Evolutionary conservation across 768 basidiomycete genomes (phyloP).

Genomic region (Lentinula lateritia): DNA sequence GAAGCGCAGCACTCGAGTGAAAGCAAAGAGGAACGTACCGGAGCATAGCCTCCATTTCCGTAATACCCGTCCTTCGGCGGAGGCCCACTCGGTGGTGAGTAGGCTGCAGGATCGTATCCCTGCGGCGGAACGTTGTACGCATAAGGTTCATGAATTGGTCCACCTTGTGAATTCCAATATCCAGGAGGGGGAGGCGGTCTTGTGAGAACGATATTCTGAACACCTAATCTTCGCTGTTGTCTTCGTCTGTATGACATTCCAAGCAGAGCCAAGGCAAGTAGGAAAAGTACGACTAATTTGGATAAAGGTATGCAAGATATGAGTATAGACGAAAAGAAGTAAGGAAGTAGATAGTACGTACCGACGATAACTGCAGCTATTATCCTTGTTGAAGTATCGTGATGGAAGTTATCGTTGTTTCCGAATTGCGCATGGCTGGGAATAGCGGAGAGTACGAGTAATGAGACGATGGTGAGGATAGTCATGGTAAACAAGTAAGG

Average conservation of each 20-base stretch:
- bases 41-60: neutral
- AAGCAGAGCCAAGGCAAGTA: neutral
- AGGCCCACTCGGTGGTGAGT: neutral
- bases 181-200: neutral
- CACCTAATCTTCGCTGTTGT: neutral
- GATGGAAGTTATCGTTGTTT: neutral
- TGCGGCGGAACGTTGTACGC: neutral
- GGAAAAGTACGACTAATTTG: neutral
- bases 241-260: neutral
- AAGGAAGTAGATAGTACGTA: neutral
- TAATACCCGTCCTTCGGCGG: neutral
- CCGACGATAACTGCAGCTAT: neutral
- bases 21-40: neutral
- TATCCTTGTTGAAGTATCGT: neutral
- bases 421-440: neutral
- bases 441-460: neutral
- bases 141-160: neutral
- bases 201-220: neutral
- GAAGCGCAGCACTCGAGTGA: neutral
- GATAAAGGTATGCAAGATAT: too few relatives aligned
- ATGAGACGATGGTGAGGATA: neutral
- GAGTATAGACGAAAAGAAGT: neutral
- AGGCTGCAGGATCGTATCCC: neutral
- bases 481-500: neutral
- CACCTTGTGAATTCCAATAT: slow-evolving; percentile 1